Conservation (phyloP, 495 filamentous ascomycete species). For the Halenospora varia region DNA sequence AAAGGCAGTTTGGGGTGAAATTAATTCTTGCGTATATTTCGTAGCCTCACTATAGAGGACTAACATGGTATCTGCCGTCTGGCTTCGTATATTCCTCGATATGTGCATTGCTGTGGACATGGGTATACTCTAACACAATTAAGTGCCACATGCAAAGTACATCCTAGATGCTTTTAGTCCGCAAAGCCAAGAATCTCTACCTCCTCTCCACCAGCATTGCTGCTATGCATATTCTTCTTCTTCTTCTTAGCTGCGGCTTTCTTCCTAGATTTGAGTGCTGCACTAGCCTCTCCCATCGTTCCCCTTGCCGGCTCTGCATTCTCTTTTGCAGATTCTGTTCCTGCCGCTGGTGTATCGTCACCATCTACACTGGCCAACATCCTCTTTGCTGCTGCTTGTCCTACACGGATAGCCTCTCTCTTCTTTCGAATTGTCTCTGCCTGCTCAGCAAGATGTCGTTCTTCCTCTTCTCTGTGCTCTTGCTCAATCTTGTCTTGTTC, state of each 20-base stretch:
- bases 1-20: too few species aligned
- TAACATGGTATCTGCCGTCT: background rate
- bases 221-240: slow-evolving; percentile 17
- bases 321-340: slow-evolving; percentile 12
- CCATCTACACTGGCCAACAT: slow-evolving; percentile 1
- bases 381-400: background rate
- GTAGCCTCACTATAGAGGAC: too few species aligned
- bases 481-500: slow-evolving; percentile 63
- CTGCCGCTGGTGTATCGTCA: background rate
- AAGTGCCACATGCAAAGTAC: background rate
- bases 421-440: slow-evolving; percentile 44
- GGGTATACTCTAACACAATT: background rate
- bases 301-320: slow-evolving; percentile 7
- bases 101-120: background rate
- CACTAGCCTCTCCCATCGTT: slow-evolving; percentile 1
- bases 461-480: slow-evolving; percentile 57
- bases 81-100: background rate
- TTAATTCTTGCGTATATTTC: background rate
- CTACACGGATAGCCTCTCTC: slow-evolving; percentile 31
- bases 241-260: slow-evolving; percentile 5
- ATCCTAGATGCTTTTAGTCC: background rate
- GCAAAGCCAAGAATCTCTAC: slow-evolving; percentile 18
- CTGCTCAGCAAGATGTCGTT: slow-evolving; percentile 37
- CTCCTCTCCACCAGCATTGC: slow-evolving; percentile 16
- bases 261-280: slow-evolving; percentile 4